Evolutionary conservation across 2,329 filamentous ascomycete genomes (phyloP), one percentile per base, ranked within the genome.

Genomic region (Penicillium italicum): DNA sequence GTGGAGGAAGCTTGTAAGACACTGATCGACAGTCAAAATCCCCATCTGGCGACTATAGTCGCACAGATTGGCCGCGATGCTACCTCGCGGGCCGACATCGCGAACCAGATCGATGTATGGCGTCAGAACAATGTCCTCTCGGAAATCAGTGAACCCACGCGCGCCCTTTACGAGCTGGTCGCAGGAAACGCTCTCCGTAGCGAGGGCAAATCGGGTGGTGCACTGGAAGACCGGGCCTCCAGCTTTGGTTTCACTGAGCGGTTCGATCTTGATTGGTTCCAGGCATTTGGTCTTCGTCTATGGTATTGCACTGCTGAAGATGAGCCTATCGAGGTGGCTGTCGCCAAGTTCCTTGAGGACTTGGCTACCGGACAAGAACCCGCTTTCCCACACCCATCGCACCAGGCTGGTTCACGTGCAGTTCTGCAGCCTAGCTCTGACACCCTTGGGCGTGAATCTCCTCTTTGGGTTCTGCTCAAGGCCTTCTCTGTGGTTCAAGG

Each of bases 221-320:
- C 89, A 1, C 76, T 87, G 9, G 94, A 97, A 72, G 90, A 97
- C 73, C 86, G 89, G 42, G 82, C 88, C 37, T 82, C 86, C 14
- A 87, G 87, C 0, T 96, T 99, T 69, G 82, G 86, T 51, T 89
- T 99, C 61, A 89, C 91, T 1, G 83, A 89, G 65, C 86, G 87
- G 44, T 99, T 97, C 70, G 85, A 85, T 5, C 80, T 99, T 34
- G 89, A 95, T 70, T 99, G 94, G 94, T 87, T 90, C 71, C 92
- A 96, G 69, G 87, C 92, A 0, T 96, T 99, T 72, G 93, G 90
- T 11, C 80, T 99, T 47, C 86, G 92, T 41, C 79, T 99, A 1
- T 97, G 91, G 89, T 99, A 96, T 71, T 87, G 86, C 42, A 89
- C 86, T 38, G 80, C 83, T 2, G 78, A 83, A 33, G 80, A 85